Evolutionary conservation across 1,284 basidiomycete genomes (phyloP), one percentile per base, ranked within the genome.

Genomic region (Ceratobasidium theobromae): DNA sequence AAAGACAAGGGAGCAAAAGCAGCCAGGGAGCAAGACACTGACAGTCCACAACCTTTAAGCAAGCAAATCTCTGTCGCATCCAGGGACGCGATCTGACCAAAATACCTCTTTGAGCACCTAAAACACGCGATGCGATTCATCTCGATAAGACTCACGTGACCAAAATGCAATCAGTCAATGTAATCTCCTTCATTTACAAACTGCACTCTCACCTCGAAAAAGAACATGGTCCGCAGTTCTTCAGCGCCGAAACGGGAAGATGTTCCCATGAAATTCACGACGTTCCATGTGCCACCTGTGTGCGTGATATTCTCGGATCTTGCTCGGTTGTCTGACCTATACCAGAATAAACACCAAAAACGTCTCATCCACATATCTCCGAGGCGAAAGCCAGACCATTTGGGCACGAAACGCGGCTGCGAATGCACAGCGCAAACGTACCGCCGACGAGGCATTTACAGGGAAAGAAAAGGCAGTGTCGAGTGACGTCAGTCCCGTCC

Each of bases 231-330:
- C 40, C 58, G 58, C n/a, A 46, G 58, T 35, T 49, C 58, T n/a
- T 46, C 58, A 18, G 58, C 32, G 5, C 46, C 58, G 18, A 62
- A 62, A 30, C 45, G 58, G 23, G 58, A 62, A 4, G 90, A 92
- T 70, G 85, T 85, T 65, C 88, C 89, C 9, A 80, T 92, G 79
- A 81, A 84, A 62, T 91, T 87, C 75, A 91, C 90, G 4, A 79
- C 82, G n/a, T 91, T 91, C 75, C 80, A 86, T 76, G 88, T 91
- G 9, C 90, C 90, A 30, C 75, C 89, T 67, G 81, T 83, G 86
- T 90, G 72, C 68, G 85, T 83, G 12, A 65, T 33, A 52, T 43
- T 35, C 55, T 27, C 46, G 30, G 5, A 40, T 40, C 11, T 28
- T 28, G 33, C 40, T 40, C 25, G n/a, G n/a, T n/a, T n/a, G 12